Evolutionary conservation across 1,139 yeast genomes (phyloP).

Genomic region (Eremothecium cymbalariae): DNA sequence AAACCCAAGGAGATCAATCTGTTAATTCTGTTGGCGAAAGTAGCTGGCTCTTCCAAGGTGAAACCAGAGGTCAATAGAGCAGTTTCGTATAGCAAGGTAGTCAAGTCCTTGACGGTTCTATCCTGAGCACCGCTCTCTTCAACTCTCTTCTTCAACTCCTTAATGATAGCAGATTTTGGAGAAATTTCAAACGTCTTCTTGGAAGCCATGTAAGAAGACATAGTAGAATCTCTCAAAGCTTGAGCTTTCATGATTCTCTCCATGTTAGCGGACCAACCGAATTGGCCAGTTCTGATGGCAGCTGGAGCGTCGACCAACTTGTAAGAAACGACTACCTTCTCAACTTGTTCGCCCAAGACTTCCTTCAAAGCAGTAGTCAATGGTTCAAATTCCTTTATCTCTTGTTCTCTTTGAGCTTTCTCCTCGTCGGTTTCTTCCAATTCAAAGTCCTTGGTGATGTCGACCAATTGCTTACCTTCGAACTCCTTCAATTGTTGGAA

Average conservation of each 20-base stretch:
- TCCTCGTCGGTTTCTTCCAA: slow-evolving; percentile 98
- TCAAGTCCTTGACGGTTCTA: slow-evolving; percentile 96
- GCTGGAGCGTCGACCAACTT: slow-evolving; percentile 98
- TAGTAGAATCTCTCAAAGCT: slow-evolving; percentile 96
- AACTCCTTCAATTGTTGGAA: slow-evolving; percentile 99
- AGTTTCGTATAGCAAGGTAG: slow-evolving; percentile 93
- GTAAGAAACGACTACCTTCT: slow-evolving; percentile 97
- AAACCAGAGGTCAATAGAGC: slow-evolving; percentile 98
- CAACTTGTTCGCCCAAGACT: slow-evolving; percentile 96
- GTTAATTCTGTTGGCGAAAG: slow-evolving; percentile 96
- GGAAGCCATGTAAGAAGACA: slow-evolving; percentile 99
- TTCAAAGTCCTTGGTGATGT: slow-evolving; percentile 98
- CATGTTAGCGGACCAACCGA: slow-evolving; percentile 99
- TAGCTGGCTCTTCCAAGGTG: slow-evolving; percentile 96
- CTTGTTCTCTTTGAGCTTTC: slow-evolving; percentile 88
- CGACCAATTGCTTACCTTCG: slow-evolving; percentile 98
- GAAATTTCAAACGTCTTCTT: slow-evolving; percentile 99
- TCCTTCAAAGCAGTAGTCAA: slow-evolving; percentile 95
- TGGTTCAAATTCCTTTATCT: slow-evolving; percentile 83
- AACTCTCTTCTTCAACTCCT: slow-evolving; percentile 92
- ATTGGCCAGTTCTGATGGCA: slow-evolving; percentile 99
- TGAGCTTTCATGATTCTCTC: slow-evolving; percentile 99
- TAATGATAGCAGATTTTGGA: slow-evolving; percentile 91
- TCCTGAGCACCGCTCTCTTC: slow-evolving; percentile 96
- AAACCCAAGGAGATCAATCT: slow-evolving; percentile 96